Conservation (phyloP, 768 basidiomycete genomes). For the Rhodocollybia butyracea region DNA sequence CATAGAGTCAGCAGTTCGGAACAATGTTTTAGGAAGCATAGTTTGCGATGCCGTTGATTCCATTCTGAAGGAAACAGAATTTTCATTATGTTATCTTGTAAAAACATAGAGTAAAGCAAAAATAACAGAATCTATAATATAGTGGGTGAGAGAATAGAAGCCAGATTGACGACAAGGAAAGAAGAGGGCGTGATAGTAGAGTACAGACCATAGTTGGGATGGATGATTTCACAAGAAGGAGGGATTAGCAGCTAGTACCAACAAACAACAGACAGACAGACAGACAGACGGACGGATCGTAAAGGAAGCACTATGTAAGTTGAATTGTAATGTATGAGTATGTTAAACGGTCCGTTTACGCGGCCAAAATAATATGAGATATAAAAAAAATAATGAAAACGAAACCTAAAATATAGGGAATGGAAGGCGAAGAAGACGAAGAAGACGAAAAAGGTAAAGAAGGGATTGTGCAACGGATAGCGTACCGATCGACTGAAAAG, state of each 20-base stretch:
- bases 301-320: too few relatives aligned
- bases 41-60: too few relatives aligned
- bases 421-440: neutral
- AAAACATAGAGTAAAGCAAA: too few relatives aligned
- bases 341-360: neutral
- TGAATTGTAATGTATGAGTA: too few relatives aligned
- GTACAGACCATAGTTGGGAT: neutral
- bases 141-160: neutral
- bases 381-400: neutral
- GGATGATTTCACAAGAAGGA: neutral
- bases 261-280: conserved; percentile 1
- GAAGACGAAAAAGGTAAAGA: neutral
- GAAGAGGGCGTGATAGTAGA: neutral
- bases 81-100: too few relatives aligned
- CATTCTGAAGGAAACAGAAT: too few relatives aligned
- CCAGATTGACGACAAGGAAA: neutral
- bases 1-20: too few relatives aligned
- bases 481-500: neutral
- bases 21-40: too few relatives aligned
- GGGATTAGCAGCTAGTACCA: neutral
- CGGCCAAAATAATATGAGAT: neutral
- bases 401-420: neutral
- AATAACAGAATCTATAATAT: neutral
- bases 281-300: too few relatives aligned
- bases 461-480: neutral